A percentile compares a stretch with the other conserved stretches of the same genome.
Evolutionary conservation across 257 asterid species (phyloP).

Genomic region (Solanum corneliomulleri): DNA sequence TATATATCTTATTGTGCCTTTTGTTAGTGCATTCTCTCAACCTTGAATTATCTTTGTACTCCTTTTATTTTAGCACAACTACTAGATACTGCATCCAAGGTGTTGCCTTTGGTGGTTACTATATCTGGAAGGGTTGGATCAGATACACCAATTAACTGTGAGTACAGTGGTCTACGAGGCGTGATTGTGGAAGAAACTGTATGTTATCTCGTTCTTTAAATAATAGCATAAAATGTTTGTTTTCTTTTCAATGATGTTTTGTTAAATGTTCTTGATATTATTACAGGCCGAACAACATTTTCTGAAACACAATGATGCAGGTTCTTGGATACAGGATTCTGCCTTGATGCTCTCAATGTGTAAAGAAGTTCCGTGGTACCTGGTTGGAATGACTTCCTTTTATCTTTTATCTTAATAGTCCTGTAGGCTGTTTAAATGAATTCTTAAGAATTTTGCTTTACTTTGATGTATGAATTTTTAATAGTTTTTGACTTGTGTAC

Average conservation of each 20-base stretch:
- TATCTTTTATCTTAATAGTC: not conserved
- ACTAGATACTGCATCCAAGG: conserved; percentile 75
- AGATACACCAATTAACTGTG: conserved; percentile 79
- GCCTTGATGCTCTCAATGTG: conserved; percentile 96
- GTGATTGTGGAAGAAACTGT: conserved; percentile 99
- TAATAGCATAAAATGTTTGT: not conserved
- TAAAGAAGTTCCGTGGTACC: conserved; percentile 97
- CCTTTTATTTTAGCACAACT: conserved; percentile 47
- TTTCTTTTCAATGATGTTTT: not conserved
- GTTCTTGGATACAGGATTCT: conserved; percentile 99
- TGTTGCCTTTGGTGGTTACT: conserved; percentile 80
- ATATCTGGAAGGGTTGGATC: conserved; percentile 95
- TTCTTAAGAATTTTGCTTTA: not conserved
- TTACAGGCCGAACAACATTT: conserved; percentile 94
- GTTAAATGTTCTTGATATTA: not conserved
- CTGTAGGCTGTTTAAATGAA: not conserved
- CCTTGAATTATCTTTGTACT: not conserved
- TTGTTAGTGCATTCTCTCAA: not conserved
- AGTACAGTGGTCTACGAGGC: conserved; percentile 86
- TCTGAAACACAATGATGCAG: conserved; percentile 95
- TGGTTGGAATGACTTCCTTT: conserved; percentile 43
- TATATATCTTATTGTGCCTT: not conserved
- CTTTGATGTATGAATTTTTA: not conserved
- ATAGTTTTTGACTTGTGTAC: not conserved
- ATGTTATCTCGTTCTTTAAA: conserved; percentile 6